Base-by-base conservation (phyloP, 495 filamentous ascomycete species). In the Daldinia caldariorum region DNA sequence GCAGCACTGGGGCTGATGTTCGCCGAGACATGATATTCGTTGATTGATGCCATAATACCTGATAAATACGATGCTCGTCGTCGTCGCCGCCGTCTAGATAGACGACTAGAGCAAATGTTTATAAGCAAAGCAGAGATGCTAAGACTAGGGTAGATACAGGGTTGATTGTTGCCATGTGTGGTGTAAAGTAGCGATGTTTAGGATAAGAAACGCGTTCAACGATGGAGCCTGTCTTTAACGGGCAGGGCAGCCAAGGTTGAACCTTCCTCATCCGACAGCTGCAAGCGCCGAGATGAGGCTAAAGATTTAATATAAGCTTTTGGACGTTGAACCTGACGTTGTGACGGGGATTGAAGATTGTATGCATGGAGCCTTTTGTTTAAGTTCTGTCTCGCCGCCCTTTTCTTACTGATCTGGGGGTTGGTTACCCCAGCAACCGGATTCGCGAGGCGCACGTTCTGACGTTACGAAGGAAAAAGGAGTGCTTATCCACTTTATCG, bases 31-130 rank as follows among this genome's bases (percentile, higher is more conserved):
- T 73, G 56, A 45, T 57, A 72, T 18, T 72, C 69, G 58, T 77
- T 67, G 12, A 69, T 43, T 4, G 75, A 72, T 50, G 69, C 72
- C 75, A 77, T 77, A 39, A 26, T 59, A 49, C 6, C 18, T 60
- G 45, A 32, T 5, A 37, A 26, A 16, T 61, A 62, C 22, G 14
- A 60, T 60, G 67, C 22, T 43, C 47, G 22, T 34, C 49, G 38
- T n/a, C n/a, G n/a, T n/a, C n/a, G n/a, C n/a, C n/a, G n/a, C n/a
- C n/a, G n/a, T 45, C 37, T 29, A 50, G 31, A 26, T 43, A 4
- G 50, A 45, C 16, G 39, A 51, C 22, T 32, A n/a, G 49, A 64
- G 35, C 5, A 60, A 35, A 61, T 63, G 59, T 14, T 43, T 57
- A 57, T 54, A 64, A 50, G 51, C 13, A 57, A 65, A 37, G 20